phyloP scores from a whole-genome alignment of 2,329 filamentous ascomycete genomes.

The Leptosphaerulina australis region DNA sequence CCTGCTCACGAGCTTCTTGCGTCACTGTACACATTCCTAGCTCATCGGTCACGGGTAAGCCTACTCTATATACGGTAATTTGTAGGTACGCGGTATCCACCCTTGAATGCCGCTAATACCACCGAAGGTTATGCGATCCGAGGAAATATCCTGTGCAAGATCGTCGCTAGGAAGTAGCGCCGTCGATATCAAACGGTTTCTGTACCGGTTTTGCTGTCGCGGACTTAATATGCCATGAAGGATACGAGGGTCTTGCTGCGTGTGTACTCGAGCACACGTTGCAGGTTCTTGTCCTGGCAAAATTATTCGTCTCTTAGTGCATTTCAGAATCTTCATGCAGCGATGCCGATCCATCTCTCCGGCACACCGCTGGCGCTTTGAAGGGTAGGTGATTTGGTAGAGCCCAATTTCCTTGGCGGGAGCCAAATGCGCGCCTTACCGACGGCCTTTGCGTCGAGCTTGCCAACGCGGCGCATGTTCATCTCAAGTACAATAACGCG shows the following conservation, averaged over 20 bases:
- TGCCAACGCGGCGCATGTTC: slow-evolving; percentile 70
- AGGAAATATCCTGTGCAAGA: slow-evolving; percentile 24
- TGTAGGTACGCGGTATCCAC: slow-evolving; percentile 6
- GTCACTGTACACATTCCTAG: slow-evolving; percentile 6
- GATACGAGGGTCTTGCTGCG: slow-evolving; percentile 18
- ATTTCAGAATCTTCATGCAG: slow-evolving; percentile 26
- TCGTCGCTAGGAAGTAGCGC: slow-evolving; percentile 20
- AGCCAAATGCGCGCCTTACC: slow-evolving; percentile 66
- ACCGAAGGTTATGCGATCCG: slow-evolving; percentile 24
- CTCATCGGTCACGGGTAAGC: not conserved
- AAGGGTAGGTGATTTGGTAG: slow-evolving; percentile 34
- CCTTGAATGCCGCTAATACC: slow-evolving; percentile 6
- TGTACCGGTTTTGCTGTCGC: slow-evolving; percentile 6
- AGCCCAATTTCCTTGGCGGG: slow-evolving; percentile 58
- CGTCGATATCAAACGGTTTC: slow-evolving; percentile 20
- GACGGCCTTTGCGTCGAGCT: slow-evolving; percentile 61
- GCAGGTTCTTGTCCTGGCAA: slow-evolving; percentile 8
- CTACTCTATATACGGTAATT: slow-evolving; percentile 9
- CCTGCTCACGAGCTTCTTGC: slow-evolving; percentile 3
- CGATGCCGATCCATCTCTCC: slow-evolving; percentile 44
- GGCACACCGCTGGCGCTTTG: slow-evolving; percentile 40
- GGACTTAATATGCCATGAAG: slow-evolving; percentile 5
- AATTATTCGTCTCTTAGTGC: slow-evolving; percentile 14
- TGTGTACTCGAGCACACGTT: slow-evolving; percentile 27
- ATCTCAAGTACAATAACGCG: slow-evolving; percentile 69